Percentiles rank a stretch among this genome's conserved stretches.
phyloP scores from a whole-genome alignment of 768 basidiomycete species.

The Auricularia sp. region DNA sequence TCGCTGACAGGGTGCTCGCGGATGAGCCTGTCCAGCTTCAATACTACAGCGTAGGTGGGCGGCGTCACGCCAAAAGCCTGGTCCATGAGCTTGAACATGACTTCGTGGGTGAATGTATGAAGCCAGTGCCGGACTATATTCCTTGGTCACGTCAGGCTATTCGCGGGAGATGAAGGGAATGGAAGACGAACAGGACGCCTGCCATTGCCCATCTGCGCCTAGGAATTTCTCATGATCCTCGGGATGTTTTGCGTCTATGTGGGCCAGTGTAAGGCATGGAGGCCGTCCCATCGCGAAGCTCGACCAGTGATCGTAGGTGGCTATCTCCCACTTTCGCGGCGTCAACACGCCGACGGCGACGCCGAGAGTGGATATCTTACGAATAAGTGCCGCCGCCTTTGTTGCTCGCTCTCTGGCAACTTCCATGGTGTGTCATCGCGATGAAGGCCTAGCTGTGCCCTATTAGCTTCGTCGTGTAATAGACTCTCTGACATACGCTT shows the following conservation, averaged over 20 bases:
- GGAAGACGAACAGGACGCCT: too few relatives aligned
- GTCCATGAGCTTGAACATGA: constrained; percentile 53
- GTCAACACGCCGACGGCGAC: too few relatives aligned
- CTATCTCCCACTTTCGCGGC: not conserved
- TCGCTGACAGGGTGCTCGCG: not conserved
- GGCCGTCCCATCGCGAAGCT: constrained; percentile 41
- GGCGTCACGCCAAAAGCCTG: constrained; percentile 64
- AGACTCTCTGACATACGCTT: too few relatives aligned
- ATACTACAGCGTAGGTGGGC: constrained; percentile 56
- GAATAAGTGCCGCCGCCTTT: not conserved
- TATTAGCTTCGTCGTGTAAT: too few relatives aligned
- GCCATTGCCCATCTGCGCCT: too few relatives aligned
- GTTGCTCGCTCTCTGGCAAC: not conserved
- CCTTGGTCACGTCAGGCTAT: too few relatives aligned
- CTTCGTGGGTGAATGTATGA: constrained; percentile 59
- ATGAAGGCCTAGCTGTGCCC: not conserved
- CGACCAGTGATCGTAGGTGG: not conserved
- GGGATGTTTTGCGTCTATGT: constrained; percentile 59
- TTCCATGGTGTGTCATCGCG: not conserved
- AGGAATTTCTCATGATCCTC: constrained; percentile 33
- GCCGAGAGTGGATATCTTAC: not conserved
- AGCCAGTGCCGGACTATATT: constrained; percentile 57
- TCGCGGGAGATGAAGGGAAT: too few relatives aligned
- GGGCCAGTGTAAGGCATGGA: constrained; percentile 53
- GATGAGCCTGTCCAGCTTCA: constrained; percentile 38